Evolutionary conservation across 2,329 filamentous ascomycete species (phyloP).

Genomic region (Aspergillus sp.): DNA sequence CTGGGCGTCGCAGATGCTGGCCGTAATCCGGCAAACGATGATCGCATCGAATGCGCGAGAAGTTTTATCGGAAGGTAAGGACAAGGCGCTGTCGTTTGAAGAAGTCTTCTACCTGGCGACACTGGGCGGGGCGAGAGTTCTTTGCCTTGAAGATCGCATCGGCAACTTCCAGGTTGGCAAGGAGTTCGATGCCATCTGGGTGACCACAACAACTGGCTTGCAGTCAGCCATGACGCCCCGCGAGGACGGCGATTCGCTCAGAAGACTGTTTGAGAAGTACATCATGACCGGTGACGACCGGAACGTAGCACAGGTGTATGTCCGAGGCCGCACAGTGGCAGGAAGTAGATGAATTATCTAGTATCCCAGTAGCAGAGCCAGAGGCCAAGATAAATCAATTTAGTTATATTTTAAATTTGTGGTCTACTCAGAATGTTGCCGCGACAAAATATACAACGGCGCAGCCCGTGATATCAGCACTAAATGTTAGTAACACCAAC

Average conservation of each 20-base stretch:
- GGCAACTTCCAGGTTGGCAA: conserved; percentile 61
- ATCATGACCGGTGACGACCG: conserved; percentile 66
- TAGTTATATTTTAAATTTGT: too few species aligned
- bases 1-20: conserved; percentile 58
- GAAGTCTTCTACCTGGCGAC: conserved; percentile 63
- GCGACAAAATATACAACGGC: too few species aligned
- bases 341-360: neutral
- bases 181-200: conserved; percentile 60
- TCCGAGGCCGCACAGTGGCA: conserved; percentile 40
- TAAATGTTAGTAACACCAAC: too few species aligned
- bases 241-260: conserved; percentile 50
- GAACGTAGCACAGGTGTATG: conserved; percentile 58
- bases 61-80: conserved; percentile 34
- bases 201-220: conserved; percentile 41
- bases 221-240: conserved; percentile 54
- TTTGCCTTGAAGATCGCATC: conserved; percentile 53
- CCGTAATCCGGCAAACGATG: conserved; percentile 51
- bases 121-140: conserved; percentile 60
- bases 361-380: too few species aligned
- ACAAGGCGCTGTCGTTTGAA: conserved; percentile 49
- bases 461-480: too few species aligned
- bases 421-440: too few species aligned
- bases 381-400: too few species aligned
- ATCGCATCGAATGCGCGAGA: conserved; percentile 47
- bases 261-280: conserved; percentile 61